A percentile compares a stretch with the other conserved stretches of the same genome.
These are phyloP conservation scores for Calycina herbarum DNA, from an alignment of 2,329 filamentous ascomycete species.

Conservation along the genomic window DNA sequence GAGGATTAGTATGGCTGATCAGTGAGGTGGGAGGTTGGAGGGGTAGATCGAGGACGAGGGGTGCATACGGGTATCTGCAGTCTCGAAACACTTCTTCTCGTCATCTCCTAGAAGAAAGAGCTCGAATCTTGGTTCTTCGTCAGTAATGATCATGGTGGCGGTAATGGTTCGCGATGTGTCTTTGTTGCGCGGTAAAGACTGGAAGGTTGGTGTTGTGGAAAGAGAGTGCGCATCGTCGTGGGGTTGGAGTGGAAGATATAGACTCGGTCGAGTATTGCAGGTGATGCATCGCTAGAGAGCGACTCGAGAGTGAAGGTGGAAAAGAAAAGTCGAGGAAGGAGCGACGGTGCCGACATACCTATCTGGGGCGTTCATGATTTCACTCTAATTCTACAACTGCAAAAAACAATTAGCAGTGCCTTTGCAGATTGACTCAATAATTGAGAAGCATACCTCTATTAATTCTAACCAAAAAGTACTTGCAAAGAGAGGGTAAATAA, in stretches of 20 bases:
- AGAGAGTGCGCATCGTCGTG: background rate
- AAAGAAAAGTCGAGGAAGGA: background rate
- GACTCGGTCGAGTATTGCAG: background rate
- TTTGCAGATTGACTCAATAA: background rate
- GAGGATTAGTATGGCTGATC: background rate
- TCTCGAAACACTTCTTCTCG: constrained; percentile 91
- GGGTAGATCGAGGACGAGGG: background rate
- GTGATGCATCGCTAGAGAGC: background rate
- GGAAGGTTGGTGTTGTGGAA: background rate
- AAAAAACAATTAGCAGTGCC: background rate
- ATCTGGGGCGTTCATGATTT: constrained; percentile 53
- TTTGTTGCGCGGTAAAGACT: constrained; percentile 1
- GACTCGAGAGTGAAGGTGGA: background rate
- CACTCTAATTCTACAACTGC: background rate
- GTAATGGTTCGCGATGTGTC: background rate
- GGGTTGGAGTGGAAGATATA: background rate
- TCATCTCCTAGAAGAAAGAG: constrained; percentile 83
- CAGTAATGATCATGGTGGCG: constrained; percentile 11
- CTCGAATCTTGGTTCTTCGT: constrained; percentile 70
- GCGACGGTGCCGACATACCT: constrained; percentile 42
- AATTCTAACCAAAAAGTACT: background rate
- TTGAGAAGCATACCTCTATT: background rate
- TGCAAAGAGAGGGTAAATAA: background rate
- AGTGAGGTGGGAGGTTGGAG: no score
- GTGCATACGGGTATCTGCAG: constrained; percentile 79